Evolutionary conservation across 768 basidiomycete species (phyloP).

Genomic region (Pulveroboletus sp.): DNA sequence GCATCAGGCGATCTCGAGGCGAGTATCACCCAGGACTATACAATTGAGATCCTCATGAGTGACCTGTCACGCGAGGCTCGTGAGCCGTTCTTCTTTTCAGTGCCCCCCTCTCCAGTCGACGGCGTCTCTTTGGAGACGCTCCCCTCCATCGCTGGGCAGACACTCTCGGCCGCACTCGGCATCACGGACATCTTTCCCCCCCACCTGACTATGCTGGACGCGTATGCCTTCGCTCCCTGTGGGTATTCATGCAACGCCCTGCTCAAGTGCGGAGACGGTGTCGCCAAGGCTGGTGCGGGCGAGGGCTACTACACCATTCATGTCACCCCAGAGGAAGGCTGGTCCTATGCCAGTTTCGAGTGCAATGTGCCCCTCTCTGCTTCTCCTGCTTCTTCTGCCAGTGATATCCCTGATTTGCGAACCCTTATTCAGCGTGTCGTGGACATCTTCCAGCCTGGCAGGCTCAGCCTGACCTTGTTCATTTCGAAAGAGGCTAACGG

Average conservation of each 20-base stretch:
- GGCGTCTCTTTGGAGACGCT: slow-evolving; percentile 42
- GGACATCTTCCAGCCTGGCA: slow-evolving; percentile 85
- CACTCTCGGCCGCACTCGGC: slow-evolving; percentile 66
- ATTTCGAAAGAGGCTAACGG: slow-evolving; percentile 61
- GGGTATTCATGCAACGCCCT: slow-evolving; percentile 96
- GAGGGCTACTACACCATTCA: slow-evolving; percentile 99
- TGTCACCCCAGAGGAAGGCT: slow-evolving; percentile 96
- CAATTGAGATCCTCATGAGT: slow-evolving; percentile 98
- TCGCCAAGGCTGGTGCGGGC: slow-evolving; percentile 31
- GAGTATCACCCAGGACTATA: slow-evolving; percentile 63
- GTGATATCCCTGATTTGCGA: slow-evolving; percentile 65
- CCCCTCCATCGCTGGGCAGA: slow-evolving; percentile 25
- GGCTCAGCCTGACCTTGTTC: slow-evolving; percentile 85
- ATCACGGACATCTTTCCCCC: slow-evolving; percentile 79
- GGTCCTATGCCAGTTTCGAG: slow-evolving; percentile 98
- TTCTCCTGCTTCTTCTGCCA: slow-evolving; percentile 25
- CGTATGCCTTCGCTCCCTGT: slow-evolving; percentile 91
- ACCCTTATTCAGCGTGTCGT: slow-evolving; percentile 86
- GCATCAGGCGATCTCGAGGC: slow-evolving; percentile 12
- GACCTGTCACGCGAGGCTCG: slow-evolving; percentile 74
- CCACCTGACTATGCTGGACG: slow-evolving; percentile 78
- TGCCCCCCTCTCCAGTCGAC: slow-evolving; percentile 41
- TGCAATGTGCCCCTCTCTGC: slow-evolving; percentile 81
- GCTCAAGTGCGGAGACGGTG: slow-evolving; percentile 48
- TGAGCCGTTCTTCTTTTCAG: slow-evolving; percentile 62